Base-by-base conservation (phyloP, 108 stramenopile genomes). In the Nannochloropsis gaditana region DNA sequence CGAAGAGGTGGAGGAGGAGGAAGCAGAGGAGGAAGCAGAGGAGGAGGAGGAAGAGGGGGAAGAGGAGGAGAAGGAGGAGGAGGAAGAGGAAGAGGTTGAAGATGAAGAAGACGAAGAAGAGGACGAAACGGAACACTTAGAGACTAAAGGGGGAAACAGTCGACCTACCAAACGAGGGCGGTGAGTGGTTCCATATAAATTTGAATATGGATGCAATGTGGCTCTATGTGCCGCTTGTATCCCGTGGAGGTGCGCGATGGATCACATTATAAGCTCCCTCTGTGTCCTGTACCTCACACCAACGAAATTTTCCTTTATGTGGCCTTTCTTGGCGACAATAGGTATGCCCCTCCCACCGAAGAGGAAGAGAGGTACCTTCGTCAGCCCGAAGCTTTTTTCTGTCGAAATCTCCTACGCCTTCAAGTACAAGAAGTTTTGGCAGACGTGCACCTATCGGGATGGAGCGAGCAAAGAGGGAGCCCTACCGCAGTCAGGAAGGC, bases 141-240 rank as follows among this genome's bases (percentile, higher is more conserved):
- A 73, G n/a, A 8, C 59, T n/a, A 73, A 15, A 73, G 59, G 59
- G 0, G n/a, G n/a, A 73, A 73, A n/a, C n/a, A 6, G 59, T 73
- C 59, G 31, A 31, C 59, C 59, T n/a, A 73, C 59, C 59, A 73
- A 73, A n/a, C 59, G 59, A 73, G 59, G 59, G n/a, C 59, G 59
- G 59, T 73, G n/a, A 15, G 59, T 73, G 59, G 19, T n/a, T 73
- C 19, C 15, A 73, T 3, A 73, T 73, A 6, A 73, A n/a, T 73
- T 73, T 4, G 31, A 31, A 31, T 31, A 31, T 31, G 31, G 31
- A 31, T 31, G 31, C 31, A 31, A 31, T 31, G 31, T 31, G 31
- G 31, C 31, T 31, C 31, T 31, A 1, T 31, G 31, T 31, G 31
- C 31, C 0, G 31, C 31, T 31, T 31, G 31, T 31, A 31, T 31